Evolutionary conservation across 2,329 filamentous ascomycete genomes (phyloP).

Genomic region (Ascochyta pisi): DNA sequence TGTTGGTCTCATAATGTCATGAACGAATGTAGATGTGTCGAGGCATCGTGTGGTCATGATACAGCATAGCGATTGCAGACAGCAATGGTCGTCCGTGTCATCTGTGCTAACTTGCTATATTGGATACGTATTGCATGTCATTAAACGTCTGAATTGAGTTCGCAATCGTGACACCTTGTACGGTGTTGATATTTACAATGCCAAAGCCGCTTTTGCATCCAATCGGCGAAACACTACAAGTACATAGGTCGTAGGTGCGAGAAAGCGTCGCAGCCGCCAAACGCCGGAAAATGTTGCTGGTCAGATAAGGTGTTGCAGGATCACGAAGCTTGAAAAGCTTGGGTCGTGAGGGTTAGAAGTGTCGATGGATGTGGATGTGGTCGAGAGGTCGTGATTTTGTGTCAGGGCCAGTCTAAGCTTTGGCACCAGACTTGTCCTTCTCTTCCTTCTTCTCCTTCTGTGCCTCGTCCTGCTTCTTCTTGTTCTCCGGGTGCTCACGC

Average conservation of each 20-base stretch:
- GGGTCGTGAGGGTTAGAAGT: background rate
- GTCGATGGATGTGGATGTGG: background rate
- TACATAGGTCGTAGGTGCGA: slow-evolving; percentile 22
- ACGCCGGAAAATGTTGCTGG: slow-evolving; percentile 26
- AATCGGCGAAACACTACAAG: slow-evolving; percentile 14
- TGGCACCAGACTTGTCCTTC: slow-evolving; percentile 24
- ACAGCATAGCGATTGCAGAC: too few species aligned
- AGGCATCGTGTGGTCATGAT: too few species aligned
- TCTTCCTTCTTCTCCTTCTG: slow-evolving; percentile 32
- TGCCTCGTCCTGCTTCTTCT: slow-evolving; percentile 23
- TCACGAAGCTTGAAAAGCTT: background rate
- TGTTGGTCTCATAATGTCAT: too few species aligned
- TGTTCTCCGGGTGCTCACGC: slow-evolving; percentile 22
- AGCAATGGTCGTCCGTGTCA: background rate
- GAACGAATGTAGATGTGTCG: too few species aligned
- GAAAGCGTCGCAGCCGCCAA: slow-evolving; percentile 17
- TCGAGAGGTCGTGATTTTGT: background rate
- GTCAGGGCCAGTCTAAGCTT: slow-evolving; percentile 9
- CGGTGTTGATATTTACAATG: slow-evolving; percentile 4
- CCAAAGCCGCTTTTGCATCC: slow-evolving; percentile 8
- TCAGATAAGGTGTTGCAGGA: background rate
- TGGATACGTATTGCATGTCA: background rate
- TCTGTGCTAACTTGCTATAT: background rate
- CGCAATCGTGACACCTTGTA: background rate
- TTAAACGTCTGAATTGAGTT: background rate